Evolutionary conservation across 2,329 filamentous ascomycete genomes (phyloP), one percentile per base, ranked within the genome.

Genomic region (Colletotrichum chrysophilum): DNA sequence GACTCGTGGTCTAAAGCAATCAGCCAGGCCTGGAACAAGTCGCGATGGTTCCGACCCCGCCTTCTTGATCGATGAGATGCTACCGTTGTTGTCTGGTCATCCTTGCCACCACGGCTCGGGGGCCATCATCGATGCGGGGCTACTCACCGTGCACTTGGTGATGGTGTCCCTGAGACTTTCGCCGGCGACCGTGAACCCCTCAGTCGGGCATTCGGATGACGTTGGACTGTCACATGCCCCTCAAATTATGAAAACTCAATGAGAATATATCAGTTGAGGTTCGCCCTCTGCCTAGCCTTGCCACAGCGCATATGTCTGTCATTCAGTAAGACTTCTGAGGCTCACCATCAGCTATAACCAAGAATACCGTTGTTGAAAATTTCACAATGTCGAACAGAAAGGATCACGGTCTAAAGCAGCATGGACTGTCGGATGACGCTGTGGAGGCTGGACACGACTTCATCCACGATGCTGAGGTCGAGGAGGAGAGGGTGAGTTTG

Each of bases 381-480:
- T 30, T 32, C 7, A 55, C 16, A 6, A 75, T 75, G 68, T 75
- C 72, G 2, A 67, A 62, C 43, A 55, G 69, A 4, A 71, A 71
- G 26, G 68, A 75, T 10, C 72, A 75, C 18, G 69, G 72, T 4
- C 55, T 67, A 4, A 75, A 75, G 62, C 30, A 71, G 38, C 72
- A 75, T 5, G 72, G 72, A 3, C 68, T 75, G 30, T 72, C 72
- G 26, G 72, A 72, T 21, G 72, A 75, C 8, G 83, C 83, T 18
- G 67, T 80, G 8, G 83, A 83, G 69, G 72, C 72, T 5, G 73
- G 75, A 8, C 83, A 84, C 61, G 83, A 84, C 21, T 79, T 84
- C 60, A 84, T 84, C 21, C 82, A 84, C 65, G 70, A 79, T 5
- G 83, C 83, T 34, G 83, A 84, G 66, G n/a, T 79, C 1, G 82